Percentiles rank a stretch among this genome's conserved stretches.
Conservation (phyloP, 2,329 filamentous ascomycete genomes). For the Clarireedia sp. region DNA sequence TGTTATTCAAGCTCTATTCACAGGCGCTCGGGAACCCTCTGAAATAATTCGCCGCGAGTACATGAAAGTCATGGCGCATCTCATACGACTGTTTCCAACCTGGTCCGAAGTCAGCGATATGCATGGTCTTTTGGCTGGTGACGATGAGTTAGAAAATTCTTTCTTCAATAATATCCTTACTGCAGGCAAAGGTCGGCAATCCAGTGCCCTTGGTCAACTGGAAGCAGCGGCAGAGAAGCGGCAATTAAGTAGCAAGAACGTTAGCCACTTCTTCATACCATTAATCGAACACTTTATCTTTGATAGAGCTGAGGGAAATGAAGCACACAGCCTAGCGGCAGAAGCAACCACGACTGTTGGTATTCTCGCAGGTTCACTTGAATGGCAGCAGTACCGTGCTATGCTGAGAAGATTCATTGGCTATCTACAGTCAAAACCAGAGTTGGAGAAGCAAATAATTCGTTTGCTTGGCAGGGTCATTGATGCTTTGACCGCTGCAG, state of each 20-base stretch:
- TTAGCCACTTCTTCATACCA: conserved; percentile 82
- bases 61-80: conserved; percentile 67
- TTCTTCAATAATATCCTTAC: conserved; percentile 93
- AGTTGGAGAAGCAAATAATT: conserved; percentile 79
- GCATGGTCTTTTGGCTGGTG: conserved; percentile 56
- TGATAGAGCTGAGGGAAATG: conserved; percentile 60
- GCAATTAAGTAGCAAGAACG: conserved; percentile 65
- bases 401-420: conserved; percentile 76
- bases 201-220: conserved; percentile 74
- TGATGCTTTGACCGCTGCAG: conserved; percentile 60
- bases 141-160: conserved; percentile 52
- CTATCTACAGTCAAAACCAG: conserved; percentile 72
- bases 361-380: conserved; percentile 63
- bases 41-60: conserved; percentile 82
- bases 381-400: conserved; percentile 85
- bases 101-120: conserved; percentile 71
- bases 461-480: conserved; percentile 73
- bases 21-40: conserved; percentile 67
- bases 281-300: conserved; percentile 93
- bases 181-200: conserved; percentile 77
- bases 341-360: conserved; percentile 80
- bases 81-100: conserved; percentile 62
- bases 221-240: conserved; percentile 57
- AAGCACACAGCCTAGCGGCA: conserved; percentile 79
- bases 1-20: conserved; percentile 68